Conservation (phyloP, 352 stramenopile genomes). For the Phytophthora hibernalis region DNA sequence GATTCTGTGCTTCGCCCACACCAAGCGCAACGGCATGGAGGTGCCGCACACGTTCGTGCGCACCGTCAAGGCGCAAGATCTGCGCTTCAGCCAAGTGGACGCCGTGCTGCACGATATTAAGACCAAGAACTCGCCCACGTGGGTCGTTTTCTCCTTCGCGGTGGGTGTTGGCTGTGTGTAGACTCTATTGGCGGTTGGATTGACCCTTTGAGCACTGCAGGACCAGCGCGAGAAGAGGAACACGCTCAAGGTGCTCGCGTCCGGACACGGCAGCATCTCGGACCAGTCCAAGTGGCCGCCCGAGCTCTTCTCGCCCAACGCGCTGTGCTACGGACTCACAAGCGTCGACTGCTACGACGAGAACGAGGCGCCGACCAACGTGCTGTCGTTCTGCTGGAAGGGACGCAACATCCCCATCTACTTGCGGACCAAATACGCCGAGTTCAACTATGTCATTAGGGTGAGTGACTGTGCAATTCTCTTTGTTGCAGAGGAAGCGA, state of each 20-base stretch:
- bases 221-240: constrained; percentile 83
- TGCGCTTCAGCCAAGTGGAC: constrained; percentile 83
- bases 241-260: constrained; percentile 77
- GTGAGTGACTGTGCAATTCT: constrained; percentile 35
- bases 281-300: constrained; percentile 77
- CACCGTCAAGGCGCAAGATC: constrained; percentile 81
- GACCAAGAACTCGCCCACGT: constrained; percentile 66
- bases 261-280: constrained; percentile 68
- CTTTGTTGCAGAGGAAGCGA: neutral
- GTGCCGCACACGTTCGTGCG: constrained; percentile 85
- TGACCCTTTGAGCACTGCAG: constrained; percentile 34
- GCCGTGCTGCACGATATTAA: constrained; percentile 74
- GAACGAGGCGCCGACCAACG: constrained; percentile 66
- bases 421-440: constrained; percentile 85
- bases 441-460: constrained; percentile 91
- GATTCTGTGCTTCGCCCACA: constrained; percentile 51
- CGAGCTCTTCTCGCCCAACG: constrained; percentile 79
- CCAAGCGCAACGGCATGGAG: constrained; percentile 55
- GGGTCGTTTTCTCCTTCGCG: constrained; percentile 80
- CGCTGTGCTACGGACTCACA: constrained; percentile 84
- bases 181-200: neutral
- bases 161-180: constrained; percentile 42
- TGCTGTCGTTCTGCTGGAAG: constrained; percentile 92
- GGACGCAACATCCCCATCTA: constrained; percentile 86
- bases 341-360: constrained; percentile 77